A percentile compares a stretch with the other conserved stretches of the same genome.
These are phyloP conservation scores for Clonostachys rhizophaga DNA, from an alignment of 2,329 filamentous ascomycete species.

Conservation along the genomic window DNA sequence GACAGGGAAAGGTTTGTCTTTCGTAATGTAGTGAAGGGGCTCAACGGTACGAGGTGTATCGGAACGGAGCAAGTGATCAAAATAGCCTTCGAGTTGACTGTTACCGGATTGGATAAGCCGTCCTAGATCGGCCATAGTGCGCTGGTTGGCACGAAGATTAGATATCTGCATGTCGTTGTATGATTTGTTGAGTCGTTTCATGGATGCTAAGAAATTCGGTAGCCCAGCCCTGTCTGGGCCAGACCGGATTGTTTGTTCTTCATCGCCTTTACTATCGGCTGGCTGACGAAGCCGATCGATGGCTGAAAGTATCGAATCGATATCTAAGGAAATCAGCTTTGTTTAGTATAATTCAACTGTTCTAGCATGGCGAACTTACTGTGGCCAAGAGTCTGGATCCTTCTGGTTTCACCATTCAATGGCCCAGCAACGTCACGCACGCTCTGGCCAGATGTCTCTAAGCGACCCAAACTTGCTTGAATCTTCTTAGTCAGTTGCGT, in stretches of 20 bases:
- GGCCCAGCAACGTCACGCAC: constrained; percentile 90
- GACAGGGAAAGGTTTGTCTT: constrained; percentile 78
- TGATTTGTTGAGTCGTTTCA: constrained; percentile 86
- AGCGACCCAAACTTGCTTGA: constrained; percentile 74
- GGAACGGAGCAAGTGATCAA: constrained; percentile 68
- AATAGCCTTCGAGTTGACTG: constrained; percentile 77
- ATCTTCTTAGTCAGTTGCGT: constrained; percentile 94
- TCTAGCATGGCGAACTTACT: constrained; percentile 44
- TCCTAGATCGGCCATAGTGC: constrained; percentile 76
- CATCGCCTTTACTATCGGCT: constrained; percentile 85
- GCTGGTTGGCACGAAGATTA: constrained; percentile 89
- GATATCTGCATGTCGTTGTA: constrained; percentile 79
- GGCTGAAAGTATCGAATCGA: constrained; percentile 78
- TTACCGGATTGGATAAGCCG: constrained; percentile 75
- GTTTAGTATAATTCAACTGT: constrained; percentile 5
- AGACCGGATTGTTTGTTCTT: constrained; percentile 85
- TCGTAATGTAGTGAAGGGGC: constrained; percentile 88
- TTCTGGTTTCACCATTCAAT: constrained; percentile 87
- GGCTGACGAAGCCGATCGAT: constrained; percentile 88
- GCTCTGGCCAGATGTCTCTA: constrained; percentile 85
- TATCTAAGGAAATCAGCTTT: constrained; percentile 46
- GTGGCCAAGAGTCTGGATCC: constrained; percentile 77
- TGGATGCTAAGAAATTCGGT: constrained; percentile 78
- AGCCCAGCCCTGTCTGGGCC: constrained; percentile 83
- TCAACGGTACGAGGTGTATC: constrained; percentile 81